Evolutionary conservation across 768 basidiomycete genomes (phyloP).

Genomic region (Lentinula aciculospora): DNA sequence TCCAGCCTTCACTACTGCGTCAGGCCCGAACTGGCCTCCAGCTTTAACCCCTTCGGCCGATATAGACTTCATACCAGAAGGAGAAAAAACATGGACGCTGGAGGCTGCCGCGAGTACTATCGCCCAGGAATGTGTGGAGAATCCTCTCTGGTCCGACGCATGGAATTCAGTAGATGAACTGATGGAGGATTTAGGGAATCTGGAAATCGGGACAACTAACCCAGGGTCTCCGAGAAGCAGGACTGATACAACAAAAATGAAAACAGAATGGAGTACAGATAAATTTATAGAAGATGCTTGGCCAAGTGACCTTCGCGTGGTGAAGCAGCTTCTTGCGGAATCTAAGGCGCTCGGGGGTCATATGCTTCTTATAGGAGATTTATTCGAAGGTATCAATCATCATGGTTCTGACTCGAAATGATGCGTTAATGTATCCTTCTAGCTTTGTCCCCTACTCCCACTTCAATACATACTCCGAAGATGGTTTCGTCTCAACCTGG

Average conservation of each 20-base stretch:
- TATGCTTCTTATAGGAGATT: slow-evolving; percentile 33
- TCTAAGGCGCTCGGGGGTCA: slow-evolving; percentile 29
- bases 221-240: not conserved
- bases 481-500: not conserved
- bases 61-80: not conserved
- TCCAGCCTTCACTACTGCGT: not conserved
- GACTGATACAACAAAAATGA: not conserved
- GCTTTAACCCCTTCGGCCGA: not conserved
- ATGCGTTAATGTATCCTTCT: not conserved
- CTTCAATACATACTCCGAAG: not conserved
- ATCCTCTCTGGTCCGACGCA: slow-evolving; percentile 59
- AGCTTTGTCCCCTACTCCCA: not conserved
- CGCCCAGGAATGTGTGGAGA: slow-evolving; percentile 70
- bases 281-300: slow-evolving; percentile 38
- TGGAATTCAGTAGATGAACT: slow-evolving; percentile 44
- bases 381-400: slow-evolving; percentile 33
- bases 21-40: not conserved
- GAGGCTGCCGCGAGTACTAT: slow-evolving; percentile 62
- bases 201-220: not conserved
- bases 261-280: not conserved
- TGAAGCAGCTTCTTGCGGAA: slow-evolving; percentile 35
- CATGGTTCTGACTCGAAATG: not conserved
- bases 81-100: slow-evolving; percentile 59
- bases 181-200: slow-evolving; percentile 9
- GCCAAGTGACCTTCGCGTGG: slow-evolving; percentile 49